Base-by-base conservation (phyloP, 176 grass and related monocot species). In the Oryza brachyantha region DNA sequence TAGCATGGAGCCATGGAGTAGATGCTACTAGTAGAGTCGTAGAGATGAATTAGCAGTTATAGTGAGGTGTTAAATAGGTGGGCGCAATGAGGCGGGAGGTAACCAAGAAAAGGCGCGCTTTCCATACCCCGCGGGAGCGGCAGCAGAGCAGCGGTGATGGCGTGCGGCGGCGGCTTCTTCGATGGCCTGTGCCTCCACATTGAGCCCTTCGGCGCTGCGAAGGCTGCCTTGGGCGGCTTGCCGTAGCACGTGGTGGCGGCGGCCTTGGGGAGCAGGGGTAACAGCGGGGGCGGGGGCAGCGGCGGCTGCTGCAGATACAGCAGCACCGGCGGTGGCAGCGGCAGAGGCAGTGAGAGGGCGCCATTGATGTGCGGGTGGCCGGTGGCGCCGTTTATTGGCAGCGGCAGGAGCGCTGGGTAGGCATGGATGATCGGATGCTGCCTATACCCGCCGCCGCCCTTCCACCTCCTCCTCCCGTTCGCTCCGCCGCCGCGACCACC, bases 341-440 rank as follows among this genome's bases (percentile, higher is more conserved):
- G 93, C 29, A 96, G 72, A 17, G 90, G 84, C 59, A 87, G 58
- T 43, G 66, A 8, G 43, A 64, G 27, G 16, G 65, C 43, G 72
- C 64, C 65, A 14, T 41, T 35, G 32, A 28, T 34, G 3, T 37
- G 79, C 32, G 72, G 32, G 35, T 64, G 43, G 26, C 59, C 26
- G 27, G 76, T 50, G 46, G 46, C 13, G 41, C 46, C 76, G 85
- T 87, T 80, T 71, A 87, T 64, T 41, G 92, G 92, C 46, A 96
- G 40, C n/a, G 89, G 92, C 26, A 94, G 89, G 71, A 96, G 90
- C 13, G 93, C 93, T 29, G 93, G 93, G 64, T 91, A 92, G 29
- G 90, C 84, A 41, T 90, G 90, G 69, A 83, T 61, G 87, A 85
- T 81, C 38, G 82, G 87, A 77, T 82, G 68, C 26, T 89, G 83